A percentile compares a stretch with the other conserved stretches of the same genome.
Evolutionary conservation across 176 grass and related monocot species (phyloP).

Genomic region (Avena atlantica): DNA sequence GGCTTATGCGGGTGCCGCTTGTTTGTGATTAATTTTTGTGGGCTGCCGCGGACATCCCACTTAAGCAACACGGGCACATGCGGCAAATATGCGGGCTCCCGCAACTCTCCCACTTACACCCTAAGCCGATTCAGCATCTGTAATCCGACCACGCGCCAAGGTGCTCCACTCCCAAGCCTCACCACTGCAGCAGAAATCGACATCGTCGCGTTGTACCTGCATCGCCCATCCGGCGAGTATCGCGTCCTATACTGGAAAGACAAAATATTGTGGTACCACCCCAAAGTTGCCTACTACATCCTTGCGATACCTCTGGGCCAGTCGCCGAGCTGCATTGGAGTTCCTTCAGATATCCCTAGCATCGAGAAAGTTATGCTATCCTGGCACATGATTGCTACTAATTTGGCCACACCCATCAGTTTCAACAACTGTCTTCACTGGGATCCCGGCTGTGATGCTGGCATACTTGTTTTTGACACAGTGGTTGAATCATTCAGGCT

Average conservation of each 20-base stretch:
- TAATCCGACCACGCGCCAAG: background rate
- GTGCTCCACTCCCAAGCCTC: background rate
- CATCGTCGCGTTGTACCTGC: background rate
- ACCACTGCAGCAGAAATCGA: background rate
- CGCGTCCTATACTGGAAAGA: background rate
- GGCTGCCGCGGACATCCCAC: too few species aligned
- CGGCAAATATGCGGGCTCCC: too few species aligned
- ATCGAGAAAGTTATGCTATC: background rate
- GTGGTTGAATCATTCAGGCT: background rate
- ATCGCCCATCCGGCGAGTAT: background rate
- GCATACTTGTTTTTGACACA: background rate
- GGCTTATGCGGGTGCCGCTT: too few species aligned
- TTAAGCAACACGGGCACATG: too few species aligned
- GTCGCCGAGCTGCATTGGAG: background rate
- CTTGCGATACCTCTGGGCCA: background rate
- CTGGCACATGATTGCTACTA: background rate
- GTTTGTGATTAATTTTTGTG: too few species aligned
- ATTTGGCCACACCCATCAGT: background rate
- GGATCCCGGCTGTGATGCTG: background rate
- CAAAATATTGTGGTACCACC: background rate
- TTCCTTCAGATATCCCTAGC: background rate
- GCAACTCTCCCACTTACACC: too few species aligned
- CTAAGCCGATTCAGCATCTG: background rate
- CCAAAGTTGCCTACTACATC: background rate
- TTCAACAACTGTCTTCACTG: background rate